These are phyloP conservation scores for Spiraea crenata DNA, from an alignment of 331 rosid species.

Conservation along the genomic window DNA sequence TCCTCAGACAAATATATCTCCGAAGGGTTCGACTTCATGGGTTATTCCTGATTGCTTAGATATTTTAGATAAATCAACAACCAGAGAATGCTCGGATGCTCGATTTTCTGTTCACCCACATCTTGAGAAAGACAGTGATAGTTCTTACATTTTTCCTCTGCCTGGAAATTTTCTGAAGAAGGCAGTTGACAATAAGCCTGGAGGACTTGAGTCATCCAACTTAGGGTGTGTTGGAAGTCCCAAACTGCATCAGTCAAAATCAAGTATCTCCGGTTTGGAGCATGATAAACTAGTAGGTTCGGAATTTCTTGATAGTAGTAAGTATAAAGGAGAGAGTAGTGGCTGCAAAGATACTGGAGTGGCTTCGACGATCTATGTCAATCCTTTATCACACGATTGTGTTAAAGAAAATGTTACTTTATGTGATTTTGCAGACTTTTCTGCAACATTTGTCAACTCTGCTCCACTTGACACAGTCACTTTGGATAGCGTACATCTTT, in stretches of 20 bases:
- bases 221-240: slow-evolving; percentile 36
- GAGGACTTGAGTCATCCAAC: slow-evolving; percentile 44
- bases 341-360: slow-evolving; percentile 45
- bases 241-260: slow-evolving; percentile 41
- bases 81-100: slow-evolving; percentile 40
- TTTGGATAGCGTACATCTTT: slow-evolving; percentile 23
- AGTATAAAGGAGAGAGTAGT: slow-evolving; percentile 45
- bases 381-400: slow-evolving; percentile 29
- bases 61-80: slow-evolving; percentile 40
- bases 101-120: slow-evolving; percentile 40
- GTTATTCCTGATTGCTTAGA: slow-evolving; percentile 35
- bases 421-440: slow-evolving; percentile 43
- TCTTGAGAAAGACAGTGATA: slow-evolving; percentile 38
- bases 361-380: slow-evolving; percentile 27
- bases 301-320: slow-evolving; percentile 35
- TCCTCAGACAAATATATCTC: slow-evolving; percentile 40
- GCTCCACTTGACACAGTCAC: slow-evolving; percentile 45
- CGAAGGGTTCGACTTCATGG: slow-evolving; percentile 42
- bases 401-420: slow-evolving; percentile 23
- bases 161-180: slow-evolving; percentile 38
- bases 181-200: slow-evolving; percentile 48
- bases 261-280: slow-evolving; percentile 43
- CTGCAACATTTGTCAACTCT: slow-evolving; percentile 42
- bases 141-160: slow-evolving; percentile 31
- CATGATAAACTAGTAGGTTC: slow-evolving; percentile 41